Evolutionary conservation across 2,329 filamentous ascomycete species (phyloP).

Genomic region (Acrocalymma vagum): DNA sequence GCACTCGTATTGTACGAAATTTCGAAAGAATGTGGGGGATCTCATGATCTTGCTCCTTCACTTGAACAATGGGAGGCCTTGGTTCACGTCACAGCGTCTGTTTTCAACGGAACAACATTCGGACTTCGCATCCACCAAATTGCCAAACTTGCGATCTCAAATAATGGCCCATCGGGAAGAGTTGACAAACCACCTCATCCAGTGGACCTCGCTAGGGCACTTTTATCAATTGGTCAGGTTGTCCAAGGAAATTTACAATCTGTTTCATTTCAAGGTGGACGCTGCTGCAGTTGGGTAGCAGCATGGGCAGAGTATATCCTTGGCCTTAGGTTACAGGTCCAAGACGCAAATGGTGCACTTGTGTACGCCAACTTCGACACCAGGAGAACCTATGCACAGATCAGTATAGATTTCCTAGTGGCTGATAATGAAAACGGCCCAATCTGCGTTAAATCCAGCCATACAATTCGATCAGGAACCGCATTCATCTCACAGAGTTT

Average conservation of each 20-base stretch:
- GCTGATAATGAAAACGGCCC: background rate
- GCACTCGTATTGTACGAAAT: conserved; percentile 12
- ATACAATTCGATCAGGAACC: conserved; percentile 3
- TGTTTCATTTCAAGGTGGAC: conserved; percentile 3
- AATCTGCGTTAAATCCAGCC: background rate
- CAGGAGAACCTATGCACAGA: background rate
- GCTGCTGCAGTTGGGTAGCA: conserved; percentile 10
- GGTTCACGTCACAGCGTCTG: conserved; percentile 5
- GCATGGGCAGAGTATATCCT: conserved; percentile 10
- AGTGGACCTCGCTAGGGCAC: conserved; percentile 5
- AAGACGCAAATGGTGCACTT: background rate
- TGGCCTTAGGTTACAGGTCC: conserved; percentile 9
- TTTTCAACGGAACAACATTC: conserved; percentile 9
- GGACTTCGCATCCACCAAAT: conserved; percentile 9
- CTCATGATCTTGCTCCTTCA: conserved; percentile 8
- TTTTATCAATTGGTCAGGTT: conserved; percentile 4
- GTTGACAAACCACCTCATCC: conserved; percentile 3
- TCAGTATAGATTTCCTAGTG: background rate
- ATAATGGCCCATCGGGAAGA: background rate
- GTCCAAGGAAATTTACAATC: conserved; percentile 1
- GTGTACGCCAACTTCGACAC: conserved; percentile 3
- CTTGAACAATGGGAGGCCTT: conserved; percentile 13
- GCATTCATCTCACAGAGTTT: conserved; percentile 1
- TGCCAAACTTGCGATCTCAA: background rate
- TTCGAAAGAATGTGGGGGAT: conserved; percentile 6